Conservation (phyloP, 768 basidiomycete genomes). For the Panellus pusillus region DNA sequence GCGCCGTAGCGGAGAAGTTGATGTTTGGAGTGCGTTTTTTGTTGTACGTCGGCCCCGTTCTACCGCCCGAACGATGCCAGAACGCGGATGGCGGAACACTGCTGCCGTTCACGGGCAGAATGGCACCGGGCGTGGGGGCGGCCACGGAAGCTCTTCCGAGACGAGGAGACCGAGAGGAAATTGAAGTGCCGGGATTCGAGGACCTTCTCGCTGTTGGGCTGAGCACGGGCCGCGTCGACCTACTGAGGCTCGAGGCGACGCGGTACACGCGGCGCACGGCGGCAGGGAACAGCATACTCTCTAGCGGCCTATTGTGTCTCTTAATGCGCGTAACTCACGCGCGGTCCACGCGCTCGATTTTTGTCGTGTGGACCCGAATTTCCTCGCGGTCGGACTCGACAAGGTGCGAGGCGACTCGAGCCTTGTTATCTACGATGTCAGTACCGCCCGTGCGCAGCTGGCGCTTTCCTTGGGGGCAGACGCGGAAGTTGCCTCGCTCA, state of each 20-base stretch:
- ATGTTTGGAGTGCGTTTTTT: not conserved
- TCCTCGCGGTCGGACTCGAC: slow-evolving; percentile 77
- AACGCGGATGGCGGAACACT: not conserved
- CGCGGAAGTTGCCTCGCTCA: slow-evolving; percentile 8
- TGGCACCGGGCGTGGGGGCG: slow-evolving; percentile 12
- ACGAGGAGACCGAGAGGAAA: not conserved
- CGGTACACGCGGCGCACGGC: slow-evolving; percentile 47
- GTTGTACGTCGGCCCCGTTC: not conserved
- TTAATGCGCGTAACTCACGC: slow-evolving; percentile 64
- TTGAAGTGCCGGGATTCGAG: slow-evolving; percentile 45
- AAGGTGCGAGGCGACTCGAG: slow-evolving; percentile 75
- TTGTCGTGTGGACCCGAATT: slow-evolving; percentile 64
- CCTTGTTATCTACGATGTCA: slow-evolving; percentile 36
- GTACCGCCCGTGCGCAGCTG: slow-evolving; percentile 10
- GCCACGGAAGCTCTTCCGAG: slow-evolving; percentile 16
- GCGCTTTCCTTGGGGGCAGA: slow-evolving; percentile 7
- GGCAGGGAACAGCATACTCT: slow-evolving; percentile 44
- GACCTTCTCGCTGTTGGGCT: slow-evolving; percentile 79
- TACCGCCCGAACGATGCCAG: slow-evolving; percentile 2
- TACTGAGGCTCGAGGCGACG: slow-evolving; percentile 68
- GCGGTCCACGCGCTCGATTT: slow-evolving; percentile 73
- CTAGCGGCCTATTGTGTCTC: slow-evolving; percentile 56
- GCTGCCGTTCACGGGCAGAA: not conserved
- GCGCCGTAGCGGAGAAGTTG: too few relatives aligned
- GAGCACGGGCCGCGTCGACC: slow-evolving; percentile 69